Percentiles rank a stretch among this genome's conserved stretches.
Conservation (phyloP, 805 yeast species). For the Candida ponderosae region DNA sequence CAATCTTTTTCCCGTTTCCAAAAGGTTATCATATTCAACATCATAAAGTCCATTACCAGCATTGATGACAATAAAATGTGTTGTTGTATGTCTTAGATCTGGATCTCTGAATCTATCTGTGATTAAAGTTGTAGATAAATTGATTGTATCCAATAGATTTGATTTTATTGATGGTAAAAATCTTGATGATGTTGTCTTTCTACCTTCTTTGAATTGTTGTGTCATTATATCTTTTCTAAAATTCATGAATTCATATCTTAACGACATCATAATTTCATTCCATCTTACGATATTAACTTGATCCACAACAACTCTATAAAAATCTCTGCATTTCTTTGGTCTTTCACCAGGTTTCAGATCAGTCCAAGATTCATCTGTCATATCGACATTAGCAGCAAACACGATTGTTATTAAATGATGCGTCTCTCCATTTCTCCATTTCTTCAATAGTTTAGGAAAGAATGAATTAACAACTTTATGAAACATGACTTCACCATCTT, state of each 20-base stretch:
- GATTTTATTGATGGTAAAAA: conserved; percentile 86
- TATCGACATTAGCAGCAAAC: conserved; percentile 71
- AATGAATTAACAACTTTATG: conserved; percentile 88
- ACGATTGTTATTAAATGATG: conserved; percentile 91
- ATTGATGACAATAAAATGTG: conserved; percentile 79
- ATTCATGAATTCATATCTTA: conserved; percentile 76
- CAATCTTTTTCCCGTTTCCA: conserved; percentile 69
- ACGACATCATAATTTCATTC: conserved; percentile 85
- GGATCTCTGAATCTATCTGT: conserved; percentile 75
- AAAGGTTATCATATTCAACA: conserved; percentile 72
- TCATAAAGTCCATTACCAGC: conserved; percentile 94
- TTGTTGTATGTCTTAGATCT: conserved; percentile 83
- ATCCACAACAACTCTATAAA: conserved; percentile 89
- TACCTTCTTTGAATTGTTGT: conserved; percentile 30
- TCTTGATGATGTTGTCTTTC: conserved; percentile 28
- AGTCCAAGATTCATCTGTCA: conserved; percentile 39
- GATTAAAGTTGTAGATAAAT: conserved; percentile 70
- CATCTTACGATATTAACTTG: conserved; percentile 84
- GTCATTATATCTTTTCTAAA: conserved; percentile 65
- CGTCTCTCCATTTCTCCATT: conserved; percentile 81
- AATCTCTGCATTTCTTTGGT: conserved; percentile 62
- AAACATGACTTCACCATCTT: conserved; percentile 89
- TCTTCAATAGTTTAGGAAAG: conserved; percentile 79
- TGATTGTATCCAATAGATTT: conserved; percentile 79
- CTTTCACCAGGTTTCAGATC: conserved; percentile 66